Percentiles rank a stretch among this genome's conserved stretches.
phyloP scores from a whole-genome alignment of 164 flowering plant genomes.

The Nymphaea colorata region DNA sequence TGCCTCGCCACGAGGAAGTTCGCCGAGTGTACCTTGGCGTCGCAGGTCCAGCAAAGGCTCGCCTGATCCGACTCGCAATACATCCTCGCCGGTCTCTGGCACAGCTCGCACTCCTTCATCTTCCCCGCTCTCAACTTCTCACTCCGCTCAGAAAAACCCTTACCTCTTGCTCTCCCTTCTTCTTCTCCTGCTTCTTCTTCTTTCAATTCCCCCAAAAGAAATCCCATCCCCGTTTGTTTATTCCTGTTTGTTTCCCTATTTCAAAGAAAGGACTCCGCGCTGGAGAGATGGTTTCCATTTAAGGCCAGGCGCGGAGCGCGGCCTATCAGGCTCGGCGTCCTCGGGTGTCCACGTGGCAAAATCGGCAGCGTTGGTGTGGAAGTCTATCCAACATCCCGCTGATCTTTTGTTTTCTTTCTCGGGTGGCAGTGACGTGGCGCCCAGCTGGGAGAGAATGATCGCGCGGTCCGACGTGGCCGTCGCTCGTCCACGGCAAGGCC shows the following conservation, averaged over 20 bases:
- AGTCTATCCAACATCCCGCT: background rate
- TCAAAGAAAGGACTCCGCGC: background rate
- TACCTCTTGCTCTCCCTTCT: background rate
- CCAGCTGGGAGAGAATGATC: background rate
- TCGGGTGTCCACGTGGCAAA: background rate
- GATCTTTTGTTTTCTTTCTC: background rate
- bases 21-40: slow-evolving; percentile 65
- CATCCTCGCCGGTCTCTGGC: slow-evolving; percentile 38
- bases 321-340: background rate
- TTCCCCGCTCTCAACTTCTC: background rate
- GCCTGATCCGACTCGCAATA: slow-evolving; percentile 76
- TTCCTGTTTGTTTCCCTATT: background rate
- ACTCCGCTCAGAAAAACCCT: background rate
- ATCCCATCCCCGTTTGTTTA: background rate
- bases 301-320: background rate
- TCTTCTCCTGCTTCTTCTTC: background rate
- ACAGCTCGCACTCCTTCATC: slow-evolving; percentile 58
- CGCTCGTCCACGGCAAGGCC: background rate
- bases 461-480: slow-evolving; percentile 1
- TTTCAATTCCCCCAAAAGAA: background rate
- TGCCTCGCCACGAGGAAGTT: slow-evolving; percentile 71
- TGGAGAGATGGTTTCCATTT: background rate
- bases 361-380: background rate
- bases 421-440: background rate
- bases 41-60: slow-evolving; percentile 66